Evolutionary conservation across 768 basidiomycete genomes (phyloP).

Genomic region (Lepiota brunneoincarnata): DNA sequence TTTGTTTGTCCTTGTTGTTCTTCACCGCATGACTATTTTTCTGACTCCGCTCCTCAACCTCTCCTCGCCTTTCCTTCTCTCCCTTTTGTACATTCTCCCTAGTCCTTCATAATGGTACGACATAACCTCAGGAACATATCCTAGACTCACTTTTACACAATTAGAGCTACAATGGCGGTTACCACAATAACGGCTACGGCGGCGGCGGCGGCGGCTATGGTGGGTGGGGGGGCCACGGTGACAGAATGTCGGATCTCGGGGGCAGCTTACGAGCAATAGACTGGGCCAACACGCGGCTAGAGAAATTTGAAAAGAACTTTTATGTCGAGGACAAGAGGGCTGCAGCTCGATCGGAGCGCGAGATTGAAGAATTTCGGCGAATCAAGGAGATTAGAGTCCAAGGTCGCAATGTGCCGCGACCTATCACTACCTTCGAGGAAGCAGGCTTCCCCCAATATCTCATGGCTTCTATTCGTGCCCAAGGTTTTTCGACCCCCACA

Average conservation of each 20-base stretch:
- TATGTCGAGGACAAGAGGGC: slow-evolving; percentile 91
- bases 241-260: slow-evolving; percentile 81
- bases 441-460: slow-evolving; percentile 96
- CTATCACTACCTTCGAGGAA: slow-evolving; percentile 91
- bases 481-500: slow-evolving; percentile 89
- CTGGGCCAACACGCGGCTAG: slow-evolving; percentile 72
- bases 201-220: slow-evolving; percentile 51
- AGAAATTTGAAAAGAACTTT: slow-evolving; percentile 97
- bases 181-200: slow-evolving; percentile 43
- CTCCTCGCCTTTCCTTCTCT: slow-evolving; percentile 4
- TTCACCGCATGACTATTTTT: slow-evolving; percentile 6
- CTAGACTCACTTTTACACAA: slow-evolving; percentile 2
- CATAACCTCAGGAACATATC: background rate
- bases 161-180: slow-evolving; percentile 38
- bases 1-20: slow-evolving; percentile 23
- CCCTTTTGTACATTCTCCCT: slow-evolving; percentile 5
- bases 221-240: slow-evolving; percentile 54
- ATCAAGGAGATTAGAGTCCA: slow-evolving; percentile 91
- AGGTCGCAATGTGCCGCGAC: slow-evolving; percentile 85
- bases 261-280: slow-evolving; percentile 80
- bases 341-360: slow-evolving; percentile 69
- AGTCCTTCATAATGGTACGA: slow-evolving; percentile 22
- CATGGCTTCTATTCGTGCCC: slow-evolving; percentile 87
- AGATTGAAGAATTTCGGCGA: slow-evolving; percentile 85
- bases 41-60: slow-evolving; percentile 11